These are phyloP conservation scores for Schwanniomyces occidentalis DNA, from an alignment of 805 yeast species.

Conservation along the genomic window DNA sequence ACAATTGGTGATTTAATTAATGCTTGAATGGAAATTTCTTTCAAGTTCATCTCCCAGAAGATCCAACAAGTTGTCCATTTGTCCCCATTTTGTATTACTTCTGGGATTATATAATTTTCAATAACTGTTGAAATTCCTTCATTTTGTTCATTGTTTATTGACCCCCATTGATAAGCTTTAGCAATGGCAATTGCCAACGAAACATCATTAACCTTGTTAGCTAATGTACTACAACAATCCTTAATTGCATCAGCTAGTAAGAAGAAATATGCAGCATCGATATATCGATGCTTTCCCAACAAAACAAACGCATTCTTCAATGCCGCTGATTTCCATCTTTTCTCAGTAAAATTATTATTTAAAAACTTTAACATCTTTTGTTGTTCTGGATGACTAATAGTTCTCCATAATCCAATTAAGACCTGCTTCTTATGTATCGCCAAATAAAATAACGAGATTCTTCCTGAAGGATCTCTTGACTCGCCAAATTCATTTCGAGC, in stretches of 20 bases:
- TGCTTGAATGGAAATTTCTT: slow-evolving; percentile 56
- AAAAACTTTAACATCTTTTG: slow-evolving; percentile 78
- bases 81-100: slow-evolving; percentile 62
- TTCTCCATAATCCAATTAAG: slow-evolving; percentile 80
- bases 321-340: slow-evolving; percentile 87
- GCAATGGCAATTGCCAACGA: slow-evolving; percentile 81
- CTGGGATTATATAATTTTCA: slow-evolving; percentile 51
- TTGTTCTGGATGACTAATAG: slow-evolving; percentile 75
- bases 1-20: slow-evolving; percentile 56
- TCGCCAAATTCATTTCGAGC: slow-evolving; percentile 72
- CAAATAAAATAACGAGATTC: slow-evolving; percentile 71
- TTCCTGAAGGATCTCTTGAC: slow-evolving; percentile 65
- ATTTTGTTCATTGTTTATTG: slow-evolving; percentile 36
- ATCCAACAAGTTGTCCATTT: slow-evolving; percentile 84
- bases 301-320: slow-evolving; percentile 89
- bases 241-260: slow-evolving; percentile 70
- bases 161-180: slow-evolving; percentile 59
- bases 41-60: slow-evolving; percentile 57
- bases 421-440: slow-evolving; percentile 78
- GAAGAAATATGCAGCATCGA: slow-evolving; percentile 89
- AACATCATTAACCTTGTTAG: slow-evolving; percentile 64
- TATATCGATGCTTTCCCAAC: slow-evolving; percentile 80
- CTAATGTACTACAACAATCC: slow-evolving; percentile 76
- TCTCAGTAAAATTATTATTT: slow-evolving; percentile 69
- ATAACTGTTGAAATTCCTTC: slow-evolving; percentile 37